Evolutionary conservation across 768 basidiomycete genomes (phyloP).

Genomic region (Termitomyces eurrhizus): DNA sequence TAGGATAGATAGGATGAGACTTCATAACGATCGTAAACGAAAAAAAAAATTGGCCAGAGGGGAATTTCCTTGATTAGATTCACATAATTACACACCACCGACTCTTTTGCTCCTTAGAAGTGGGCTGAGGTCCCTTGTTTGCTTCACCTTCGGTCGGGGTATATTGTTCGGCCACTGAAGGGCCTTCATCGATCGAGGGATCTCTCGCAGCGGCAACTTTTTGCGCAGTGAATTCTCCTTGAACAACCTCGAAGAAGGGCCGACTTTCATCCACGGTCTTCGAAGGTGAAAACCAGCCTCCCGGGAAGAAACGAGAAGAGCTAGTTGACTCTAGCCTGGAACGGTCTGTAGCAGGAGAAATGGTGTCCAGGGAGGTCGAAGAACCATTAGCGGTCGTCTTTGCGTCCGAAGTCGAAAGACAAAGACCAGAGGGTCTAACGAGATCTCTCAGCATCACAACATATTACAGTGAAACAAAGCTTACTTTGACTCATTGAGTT

Average conservation of each 20-base stretch:
- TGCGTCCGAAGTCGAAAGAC: slow-evolving; percentile 16
- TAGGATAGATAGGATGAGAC: slow-evolving; percentile 9
- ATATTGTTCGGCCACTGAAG: slow-evolving; percentile 13
- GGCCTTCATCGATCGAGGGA: slow-evolving; percentile 21
- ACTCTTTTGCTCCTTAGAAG: slow-evolving; percentile 27
- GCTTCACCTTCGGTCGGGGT: slow-evolving; percentile 12
- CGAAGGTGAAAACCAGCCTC: slow-evolving; percentile 44
- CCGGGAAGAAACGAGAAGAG: slow-evolving; percentile 56
- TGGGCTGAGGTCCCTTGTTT: slow-evolving; percentile 14
- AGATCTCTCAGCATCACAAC: neutral
- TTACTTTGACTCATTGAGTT: slow-evolving; percentile 11
- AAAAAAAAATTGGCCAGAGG: neutral
- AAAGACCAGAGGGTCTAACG: slow-evolving; percentile 14
- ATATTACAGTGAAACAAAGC: neutral
- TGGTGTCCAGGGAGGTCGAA: slow-evolving; percentile 9
- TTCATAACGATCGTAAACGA: slow-evolving; percentile 15
- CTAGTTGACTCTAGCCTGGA: slow-evolving; percentile 48
- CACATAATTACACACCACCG: slow-evolving; percentile 40
- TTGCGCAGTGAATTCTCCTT: slow-evolving; percentile 41
- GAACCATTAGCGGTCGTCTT: slow-evolving; percentile 1
- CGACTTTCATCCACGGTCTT: slow-evolving; percentile 38
- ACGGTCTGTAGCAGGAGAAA: slow-evolving; percentile 25
- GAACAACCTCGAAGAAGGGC: slow-evolving; percentile 46
- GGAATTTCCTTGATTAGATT: slow-evolving; percentile 4
- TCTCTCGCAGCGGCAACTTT: slow-evolving; percentile 17